Conservation (phyloP, 768 basidiomycete genomes). For the Tephrocybe sp. region DNA sequence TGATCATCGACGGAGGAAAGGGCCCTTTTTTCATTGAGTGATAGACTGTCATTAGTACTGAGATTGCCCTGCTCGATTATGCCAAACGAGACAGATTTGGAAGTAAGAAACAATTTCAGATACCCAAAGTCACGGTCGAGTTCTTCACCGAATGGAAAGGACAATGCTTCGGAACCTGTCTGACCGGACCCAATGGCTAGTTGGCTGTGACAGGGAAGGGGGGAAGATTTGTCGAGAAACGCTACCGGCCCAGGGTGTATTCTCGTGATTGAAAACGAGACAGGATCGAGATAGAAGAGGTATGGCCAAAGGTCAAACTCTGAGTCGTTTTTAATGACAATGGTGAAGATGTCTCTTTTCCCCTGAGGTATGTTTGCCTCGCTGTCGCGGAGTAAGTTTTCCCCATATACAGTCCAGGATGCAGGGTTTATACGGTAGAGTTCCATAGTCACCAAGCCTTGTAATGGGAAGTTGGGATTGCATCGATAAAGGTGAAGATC, state of each 20-base stretch:
- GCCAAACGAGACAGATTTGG: conserved; percentile 44
- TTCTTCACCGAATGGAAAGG: conserved; percentile 37
- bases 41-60: not conserved
- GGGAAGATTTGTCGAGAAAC: conserved; percentile 28
- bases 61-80: conserved; percentile 34
- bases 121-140: conserved; percentile 44
- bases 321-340: conserved; percentile 49
- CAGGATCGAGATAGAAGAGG: conserved; percentile 59
- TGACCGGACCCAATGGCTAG: conserved; percentile 42
- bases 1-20: conserved; percentile 5
- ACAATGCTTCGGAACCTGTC: conserved; percentile 44
- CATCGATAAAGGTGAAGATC: conserved; percentile 54
- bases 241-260: conserved; percentile 53
- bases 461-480: conserved; percentile 46
- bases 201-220: conserved; percentile 38
- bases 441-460: conserved; percentile 49
- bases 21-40: not conserved
- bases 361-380: conserved; percentile 46
- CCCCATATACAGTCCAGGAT: conserved; percentile 40
- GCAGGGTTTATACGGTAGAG: conserved; percentile 47
- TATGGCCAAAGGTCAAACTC: conserved; percentile 60
- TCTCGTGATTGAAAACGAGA: conserved; percentile 49
- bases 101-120: conserved; percentile 58
- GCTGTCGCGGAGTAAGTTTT: conserved; percentile 46
- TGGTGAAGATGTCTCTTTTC: conserved; percentile 40